These are phyloP conservation scores for Pseudotsuga menziesii DNA, from an alignment of 75 land plant genomes.

Conservation along the genomic window DNA sequence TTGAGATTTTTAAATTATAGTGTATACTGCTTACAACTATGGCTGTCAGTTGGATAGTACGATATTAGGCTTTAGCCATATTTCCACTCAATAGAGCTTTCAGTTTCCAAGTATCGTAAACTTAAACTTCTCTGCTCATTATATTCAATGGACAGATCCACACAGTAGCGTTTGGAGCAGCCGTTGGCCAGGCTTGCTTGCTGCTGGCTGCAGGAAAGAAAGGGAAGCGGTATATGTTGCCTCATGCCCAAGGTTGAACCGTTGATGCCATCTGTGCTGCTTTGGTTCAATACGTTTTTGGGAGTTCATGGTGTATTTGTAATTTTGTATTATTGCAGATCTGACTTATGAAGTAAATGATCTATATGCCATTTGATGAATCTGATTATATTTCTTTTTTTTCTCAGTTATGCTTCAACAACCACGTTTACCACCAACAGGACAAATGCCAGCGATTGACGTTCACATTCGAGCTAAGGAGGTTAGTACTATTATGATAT, in stretches of 20 bases:
- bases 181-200: conserved; percentile 90
- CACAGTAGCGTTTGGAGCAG: conserved; percentile 90
- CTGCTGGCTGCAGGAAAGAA: conserved; percentile 90
- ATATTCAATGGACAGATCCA: conserved; percentile 49
- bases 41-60: no score
- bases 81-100: background rate
- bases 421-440: conserved; percentile 87
- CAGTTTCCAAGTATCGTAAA: background rate
- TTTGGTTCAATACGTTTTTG: background rate
- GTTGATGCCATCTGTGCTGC: background rate
- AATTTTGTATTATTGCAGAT: background rate
- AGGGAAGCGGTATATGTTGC: conserved; percentile 88
- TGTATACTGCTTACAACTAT: no score
- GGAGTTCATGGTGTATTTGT: background rate
- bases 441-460: conserved; percentile 93
- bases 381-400: conserved; percentile 7
- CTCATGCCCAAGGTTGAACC: conserved; percentile 76
- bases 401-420: conserved; percentile 93
- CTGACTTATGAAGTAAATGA: background rate
- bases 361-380: background rate
- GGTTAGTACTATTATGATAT: conserved; percentile 32
- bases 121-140: background rate
- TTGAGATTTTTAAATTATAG: no score
- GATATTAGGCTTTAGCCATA: background rate
- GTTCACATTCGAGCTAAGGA: conserved; percentile 84